Conservation (phyloP, 441 rosid genomes). For the Cnidoscolus chayamansa region DNA sequence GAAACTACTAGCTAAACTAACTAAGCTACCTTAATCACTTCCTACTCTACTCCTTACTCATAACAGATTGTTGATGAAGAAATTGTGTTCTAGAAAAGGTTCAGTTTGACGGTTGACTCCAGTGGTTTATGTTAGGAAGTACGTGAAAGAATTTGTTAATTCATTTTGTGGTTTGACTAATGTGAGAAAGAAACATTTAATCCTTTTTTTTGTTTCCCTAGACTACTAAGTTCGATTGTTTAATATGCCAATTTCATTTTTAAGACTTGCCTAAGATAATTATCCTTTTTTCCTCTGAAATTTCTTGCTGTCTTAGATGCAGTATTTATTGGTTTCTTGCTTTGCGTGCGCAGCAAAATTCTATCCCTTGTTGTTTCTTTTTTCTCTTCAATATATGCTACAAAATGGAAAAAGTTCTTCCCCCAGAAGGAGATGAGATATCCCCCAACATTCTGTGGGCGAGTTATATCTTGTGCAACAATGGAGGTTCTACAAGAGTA, state of each 20-base stretch:
- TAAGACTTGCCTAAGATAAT: background rate
- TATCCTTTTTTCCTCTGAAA: background rate
- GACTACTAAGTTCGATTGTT: background rate
- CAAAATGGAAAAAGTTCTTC: conserved; percentile 74
- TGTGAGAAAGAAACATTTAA: background rate
- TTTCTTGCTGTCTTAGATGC: background rate
- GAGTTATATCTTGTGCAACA: conserved; percentile 61
- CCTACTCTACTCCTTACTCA: no score
- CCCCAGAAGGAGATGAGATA: conserved; percentile 48
- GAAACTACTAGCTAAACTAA: no score
- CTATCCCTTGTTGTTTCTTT: conserved; percentile 64
- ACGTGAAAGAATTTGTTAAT: no score
- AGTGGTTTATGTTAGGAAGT: background rate
- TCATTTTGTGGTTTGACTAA: background rate
- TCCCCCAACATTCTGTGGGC: conserved; percentile 70
- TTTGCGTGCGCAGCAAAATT: conserved; percentile 65
- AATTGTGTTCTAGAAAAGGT: background rate
- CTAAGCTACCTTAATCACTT: no score
- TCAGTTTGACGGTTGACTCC: background rate
- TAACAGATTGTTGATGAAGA: no score
- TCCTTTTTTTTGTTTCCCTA: background rate
- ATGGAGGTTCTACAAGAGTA: conserved; percentile 73
- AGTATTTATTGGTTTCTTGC: background rate
- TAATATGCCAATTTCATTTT: background rate
- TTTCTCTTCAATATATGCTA: conserved; percentile 59